Conservation (phyloP, 331 rosid species). For the Saraca asoca region DNA sequence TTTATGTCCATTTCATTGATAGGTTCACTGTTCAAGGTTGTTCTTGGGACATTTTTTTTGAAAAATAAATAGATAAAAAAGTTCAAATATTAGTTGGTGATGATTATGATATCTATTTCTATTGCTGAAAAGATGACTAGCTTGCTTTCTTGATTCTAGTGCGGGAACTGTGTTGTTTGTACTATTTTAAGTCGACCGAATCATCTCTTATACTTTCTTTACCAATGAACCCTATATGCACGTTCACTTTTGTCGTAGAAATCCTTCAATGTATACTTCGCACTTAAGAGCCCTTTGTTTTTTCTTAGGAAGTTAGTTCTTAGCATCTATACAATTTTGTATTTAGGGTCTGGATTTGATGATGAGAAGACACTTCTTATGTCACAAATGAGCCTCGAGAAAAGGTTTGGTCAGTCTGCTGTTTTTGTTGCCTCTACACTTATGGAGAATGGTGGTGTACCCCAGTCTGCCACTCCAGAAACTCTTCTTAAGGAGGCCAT, state of each 20-base stretch:
- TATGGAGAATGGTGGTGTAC: slow-evolving; percentile 99
- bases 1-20: slow-evolving; percentile 15
- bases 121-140: slow-evolving; percentile 14
- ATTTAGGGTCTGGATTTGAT: slow-evolving; percentile 88
- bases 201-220: slow-evolving; percentile 19
- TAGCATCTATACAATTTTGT: not conserved
- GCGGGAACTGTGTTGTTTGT: slow-evolving; percentile 1
- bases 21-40: slow-evolving; percentile 8
- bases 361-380: slow-evolving; percentile 91
- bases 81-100: slow-evolving; percentile 1
- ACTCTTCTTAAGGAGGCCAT: slow-evolving; percentile 99
- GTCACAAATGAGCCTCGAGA: slow-evolving; percentile 99
- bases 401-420: slow-evolving; percentile 93
- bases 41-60: slow-evolving; percentile 2
- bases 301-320: slow-evolving; percentile 5
- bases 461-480: slow-evolving; percentile 97
- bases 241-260: not conserved
- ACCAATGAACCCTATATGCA: not conserved
- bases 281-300: not conserved
- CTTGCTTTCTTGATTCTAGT: slow-evolving; percentile 12
- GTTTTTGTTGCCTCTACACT: slow-evolving; percentile 98
- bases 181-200: not conserved
- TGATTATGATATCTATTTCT: slow-evolving; percentile 9
- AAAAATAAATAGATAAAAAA: no score
- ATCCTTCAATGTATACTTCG: slow-evolving; percentile 7